These are phyloP conservation scores for Colletotrichum chrysophilum DNA, from an alignment of 2,329 filamentous ascomycete genomes.

Conservation along the genomic window DNA sequence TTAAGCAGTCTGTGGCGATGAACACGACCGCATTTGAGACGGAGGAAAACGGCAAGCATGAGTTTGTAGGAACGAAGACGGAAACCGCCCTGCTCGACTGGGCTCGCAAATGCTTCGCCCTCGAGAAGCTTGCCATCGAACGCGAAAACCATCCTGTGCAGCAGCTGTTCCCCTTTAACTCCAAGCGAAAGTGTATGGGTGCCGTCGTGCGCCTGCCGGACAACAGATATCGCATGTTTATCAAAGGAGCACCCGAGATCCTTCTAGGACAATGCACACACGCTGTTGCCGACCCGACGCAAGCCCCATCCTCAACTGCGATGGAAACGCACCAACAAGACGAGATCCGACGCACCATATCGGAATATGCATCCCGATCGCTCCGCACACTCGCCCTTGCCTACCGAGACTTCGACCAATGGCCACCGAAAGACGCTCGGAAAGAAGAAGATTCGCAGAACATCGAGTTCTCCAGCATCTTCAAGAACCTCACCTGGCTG, in stretches of 20 bases:
- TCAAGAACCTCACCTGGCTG: constrained; percentile 41
- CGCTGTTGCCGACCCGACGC: constrained; percentile 50
- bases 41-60: constrained; percentile 42
- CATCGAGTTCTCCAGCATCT: constrained; percentile 49
- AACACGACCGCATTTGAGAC: constrained; percentile 62
- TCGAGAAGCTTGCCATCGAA: constrained; percentile 49
- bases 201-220: constrained; percentile 35
- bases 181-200: constrained; percentile 57
- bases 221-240: constrained; percentile 46
- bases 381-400: constrained; percentile 70
- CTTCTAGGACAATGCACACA: constrained; percentile 48
- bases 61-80: constrained; percentile 60
- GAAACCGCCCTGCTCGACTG: constrained; percentile 56
- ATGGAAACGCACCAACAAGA: constrained; percentile 32
- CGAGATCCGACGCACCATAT: constrained; percentile 37
- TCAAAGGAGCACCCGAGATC: constrained; percentile 62
- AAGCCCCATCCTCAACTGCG: constrained; percentile 31
- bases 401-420: constrained; percentile 70
- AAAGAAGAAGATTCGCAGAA: constrained; percentile 65
- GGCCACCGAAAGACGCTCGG: constrained; percentile 68
- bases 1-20: constrained; percentile 47
- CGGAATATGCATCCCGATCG: constrained; percentile 68
- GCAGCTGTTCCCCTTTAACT: constrained; percentile 56
- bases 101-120: constrained; percentile 32
- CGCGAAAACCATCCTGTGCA: constrained; percentile 50